These are phyloP conservation scores for Magnolia sinica DNA, from an alignment of 164 flowering plant species.

Conservation along the genomic window DNA sequence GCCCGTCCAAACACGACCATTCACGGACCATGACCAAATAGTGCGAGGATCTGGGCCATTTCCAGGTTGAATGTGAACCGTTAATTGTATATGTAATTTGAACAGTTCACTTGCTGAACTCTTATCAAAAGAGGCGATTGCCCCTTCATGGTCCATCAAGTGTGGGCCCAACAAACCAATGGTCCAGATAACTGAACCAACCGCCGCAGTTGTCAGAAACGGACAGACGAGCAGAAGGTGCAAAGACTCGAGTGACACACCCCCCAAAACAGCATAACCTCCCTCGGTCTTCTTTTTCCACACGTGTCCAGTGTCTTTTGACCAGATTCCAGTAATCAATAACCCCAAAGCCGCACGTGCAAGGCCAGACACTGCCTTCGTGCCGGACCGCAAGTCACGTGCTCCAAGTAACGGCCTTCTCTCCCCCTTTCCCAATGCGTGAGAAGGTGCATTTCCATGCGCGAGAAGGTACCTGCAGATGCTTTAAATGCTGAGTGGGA, in stretches of 20 bases:
- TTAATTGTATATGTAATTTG: no score
- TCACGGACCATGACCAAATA: no score
- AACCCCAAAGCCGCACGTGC: not conserved
- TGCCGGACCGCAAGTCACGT: not conserved
- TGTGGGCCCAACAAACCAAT: no score
- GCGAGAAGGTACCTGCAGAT: not conserved
- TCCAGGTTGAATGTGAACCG: no score
- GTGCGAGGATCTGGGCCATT: no score
- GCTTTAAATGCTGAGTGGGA: not conserved
- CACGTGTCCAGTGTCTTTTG: not conserved
- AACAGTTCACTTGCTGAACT: no score
- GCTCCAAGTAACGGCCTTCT: not conserved
- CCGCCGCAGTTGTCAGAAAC: no score
- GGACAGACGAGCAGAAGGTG: no score
- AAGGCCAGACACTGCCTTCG: not conserved
- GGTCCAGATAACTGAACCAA: no score
- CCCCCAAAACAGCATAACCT: not conserved
- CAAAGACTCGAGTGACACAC: not conserved
- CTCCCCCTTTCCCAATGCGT: slow-evolving; percentile 1
- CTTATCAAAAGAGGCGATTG: no score
- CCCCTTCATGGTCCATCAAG: no score
- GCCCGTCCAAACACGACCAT: no score
- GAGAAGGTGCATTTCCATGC: not conserved
- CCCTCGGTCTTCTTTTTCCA: not conserved
- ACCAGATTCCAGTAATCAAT: not conserved